A percentile compares a stretch with the other conserved stretches of the same genome.
Conservation (phyloP, 2,329 filamentous ascomycete genomes). For the Beauveria medogensis region DNA sequence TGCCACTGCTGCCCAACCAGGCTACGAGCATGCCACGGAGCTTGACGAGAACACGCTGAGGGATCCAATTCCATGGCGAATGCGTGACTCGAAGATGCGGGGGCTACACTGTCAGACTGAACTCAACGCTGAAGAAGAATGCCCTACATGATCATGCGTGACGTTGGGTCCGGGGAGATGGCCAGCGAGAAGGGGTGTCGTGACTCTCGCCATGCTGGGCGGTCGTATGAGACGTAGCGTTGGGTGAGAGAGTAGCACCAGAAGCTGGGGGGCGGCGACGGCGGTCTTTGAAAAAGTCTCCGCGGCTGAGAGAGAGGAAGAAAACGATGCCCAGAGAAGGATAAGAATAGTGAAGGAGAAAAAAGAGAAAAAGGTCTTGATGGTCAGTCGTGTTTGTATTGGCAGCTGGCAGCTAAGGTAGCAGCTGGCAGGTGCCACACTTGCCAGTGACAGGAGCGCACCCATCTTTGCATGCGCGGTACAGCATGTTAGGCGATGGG, state of each 20-base stretch:
- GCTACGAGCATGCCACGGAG: slow-evolving; percentile 34
- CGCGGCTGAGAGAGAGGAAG: background rate
- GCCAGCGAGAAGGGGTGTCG: slow-evolving; percentile 26
- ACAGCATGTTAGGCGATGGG: background rate
- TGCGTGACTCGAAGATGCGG: slow-evolving; percentile 44
- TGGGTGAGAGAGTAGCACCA: background rate
- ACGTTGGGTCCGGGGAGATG: slow-evolving; percentile 24
- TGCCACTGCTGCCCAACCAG: slow-evolving; percentile 34
- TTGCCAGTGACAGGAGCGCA: background rate
- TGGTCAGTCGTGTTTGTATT: background rate
- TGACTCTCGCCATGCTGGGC: slow-evolving; percentile 21
- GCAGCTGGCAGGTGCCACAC: background rate
- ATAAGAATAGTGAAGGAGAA: background rate
- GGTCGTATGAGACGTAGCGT: background rate
- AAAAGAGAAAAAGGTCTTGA: background rate
- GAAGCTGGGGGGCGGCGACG: slow-evolving; percentile 10
- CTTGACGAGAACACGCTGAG: slow-evolving; percentile 36
- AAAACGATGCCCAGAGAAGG: background rate
- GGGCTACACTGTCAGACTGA: slow-evolving; percentile 26
- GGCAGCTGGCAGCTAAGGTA: background rate
- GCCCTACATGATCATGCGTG: slow-evolving; percentile 29
- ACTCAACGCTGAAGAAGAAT: background rate
- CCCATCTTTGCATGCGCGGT: background rate
- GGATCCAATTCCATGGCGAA: slow-evolving; percentile 41
- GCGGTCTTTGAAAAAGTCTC: background rate